Evolutionary conservation across 106 monocot genomes (phyloP), one percentile per base, ranked within the genome.

Genomic region (Narthecium ossifragum): DNA sequence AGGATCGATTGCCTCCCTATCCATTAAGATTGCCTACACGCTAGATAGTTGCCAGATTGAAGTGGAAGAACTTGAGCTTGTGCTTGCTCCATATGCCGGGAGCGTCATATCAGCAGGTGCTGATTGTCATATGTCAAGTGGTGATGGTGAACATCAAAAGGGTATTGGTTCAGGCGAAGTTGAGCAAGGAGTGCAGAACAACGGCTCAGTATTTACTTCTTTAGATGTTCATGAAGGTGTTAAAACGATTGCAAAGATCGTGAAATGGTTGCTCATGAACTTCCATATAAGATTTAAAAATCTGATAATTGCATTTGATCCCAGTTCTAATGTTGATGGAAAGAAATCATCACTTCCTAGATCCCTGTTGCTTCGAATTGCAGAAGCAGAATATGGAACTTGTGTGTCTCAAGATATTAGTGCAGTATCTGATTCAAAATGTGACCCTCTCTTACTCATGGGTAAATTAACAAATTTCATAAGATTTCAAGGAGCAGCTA

Each of bases 191-290:
- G 23, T 24, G 10, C 57, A 60, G 20, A 57, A 62, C 22, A 48
- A n/a, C n/a, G n/a, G 30, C 39, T 54, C 61, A 38, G 65, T 46
- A 31, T 65, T 77, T 59, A 67, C 59, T 49, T 78, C 84, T 47
- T 32, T 63, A 8, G 81, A 84, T 60, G 76, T 98, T 33, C 80
- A 98, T 59, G 86, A 90, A 75, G 96, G 96, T 53, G 96, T 91
- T 6, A 87, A 98, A 66, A 86, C 75, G 47, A 87, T 98, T 71
- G 96, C 96, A 8, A 84, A 79, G 65, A 68, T 87, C 57, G 87
- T 98, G 22, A 98, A 90, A 66, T 84, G 78, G 78, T 75, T 98
- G 55, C 83, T 90, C 38, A 81, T 90, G 8, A 98, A 84, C 57
- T 98, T 98, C 59, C 60, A 90, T 60, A 65, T 98, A 23, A 86